phyloP scores from a whole-genome alignment of 1,139 yeast genomes.

The Saccharomyces hybrid region DNA sequence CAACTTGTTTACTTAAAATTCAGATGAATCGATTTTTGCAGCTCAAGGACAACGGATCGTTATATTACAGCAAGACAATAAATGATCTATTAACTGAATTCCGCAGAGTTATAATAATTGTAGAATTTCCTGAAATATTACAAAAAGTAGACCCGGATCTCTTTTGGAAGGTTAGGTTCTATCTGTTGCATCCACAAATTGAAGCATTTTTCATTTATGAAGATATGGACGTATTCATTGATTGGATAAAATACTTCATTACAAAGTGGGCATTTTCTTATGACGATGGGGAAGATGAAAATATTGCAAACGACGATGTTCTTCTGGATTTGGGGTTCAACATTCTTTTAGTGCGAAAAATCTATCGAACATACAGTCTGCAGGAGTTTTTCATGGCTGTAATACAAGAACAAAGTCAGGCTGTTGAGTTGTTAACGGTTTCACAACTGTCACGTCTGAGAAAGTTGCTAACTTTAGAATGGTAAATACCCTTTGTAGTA shows the following conservation, averaged over 20 bases:
- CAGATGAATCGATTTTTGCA: conserved; percentile 19
- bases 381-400: too few relatives aligned
- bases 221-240: conserved; percentile 1
- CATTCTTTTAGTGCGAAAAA: background rate
- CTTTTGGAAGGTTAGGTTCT: conserved; percentile 20
- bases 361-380: too few relatives aligned
- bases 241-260: background rate
- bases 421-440: too few relatives aligned
- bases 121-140: conserved; percentile 12
- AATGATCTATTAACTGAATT: conserved; percentile 11
- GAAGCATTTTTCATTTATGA: conserved; percentile 9
- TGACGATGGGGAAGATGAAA: background rate
- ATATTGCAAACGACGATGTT: background rate
- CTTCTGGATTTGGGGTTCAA: conserved; percentile 5
- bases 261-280: background rate
- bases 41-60: conserved; percentile 1
- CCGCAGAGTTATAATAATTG: conserved; percentile 11
- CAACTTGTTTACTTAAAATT: conserved; percentile 14
- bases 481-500: too few relatives aligned
- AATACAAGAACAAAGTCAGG: too few relatives aligned
- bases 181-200: conserved; percentile 8
- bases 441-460: too few relatives aligned
- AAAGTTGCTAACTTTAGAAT: too few relatives aligned
- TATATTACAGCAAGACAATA: conserved; percentile 11
- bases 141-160: conserved; percentile 15